Base-by-base conservation (phyloP, 2,329 filamentous ascomycete genomes). In the Cercospora citrullina region DNA sequence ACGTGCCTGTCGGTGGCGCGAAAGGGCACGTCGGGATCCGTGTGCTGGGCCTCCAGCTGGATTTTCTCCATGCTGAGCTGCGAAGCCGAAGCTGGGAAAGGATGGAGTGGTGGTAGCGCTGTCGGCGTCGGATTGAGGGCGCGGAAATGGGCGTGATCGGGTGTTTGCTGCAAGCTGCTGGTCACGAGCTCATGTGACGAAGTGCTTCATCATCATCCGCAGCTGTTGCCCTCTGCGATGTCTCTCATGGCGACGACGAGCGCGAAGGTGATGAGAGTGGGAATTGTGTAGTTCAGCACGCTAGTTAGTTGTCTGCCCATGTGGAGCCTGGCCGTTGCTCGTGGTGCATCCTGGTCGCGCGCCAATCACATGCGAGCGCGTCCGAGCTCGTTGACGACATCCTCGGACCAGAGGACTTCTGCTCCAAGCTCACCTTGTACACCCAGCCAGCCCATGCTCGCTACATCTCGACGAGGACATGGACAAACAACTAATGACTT, bases 21-120 rank as follows among this genome's bases (percentile, higher is more conserved):
- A 82, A 98, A 97, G 53, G 93, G 88, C 45, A 95, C 80, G 67
- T 83, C 80, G 72, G 87, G 84, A 75, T 89, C 84, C 77, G 87
- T 84, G 71, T 83, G 84, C 36, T 83, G 81, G 70, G 90, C 82
- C 78, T 90, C 88, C 69, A 65, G 60, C 53, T 64, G 51, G 21
- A 69, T 62, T 53, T 64, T 65, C 36, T 72, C 68, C 70, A 72
- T 72, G 21, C 16, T 68, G 60, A 39, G 23, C 9, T 36, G 57
- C n/a, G 7, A 12, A 12, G 30, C 31, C 31, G 39, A 39, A 42
- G 21, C 18, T 21, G 36, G 21, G 23, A 18, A n/a, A 48, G 18
- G 36, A 36, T 55, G 30, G 23, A 36, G 30, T 63, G n/a, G 26
- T 21, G 48, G 30, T 26, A 23, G 21, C 30, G 30, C 30, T 58